Conservation (phyloP, 306 rosid genomes). For the Lathyrus oleraceus region DNA sequence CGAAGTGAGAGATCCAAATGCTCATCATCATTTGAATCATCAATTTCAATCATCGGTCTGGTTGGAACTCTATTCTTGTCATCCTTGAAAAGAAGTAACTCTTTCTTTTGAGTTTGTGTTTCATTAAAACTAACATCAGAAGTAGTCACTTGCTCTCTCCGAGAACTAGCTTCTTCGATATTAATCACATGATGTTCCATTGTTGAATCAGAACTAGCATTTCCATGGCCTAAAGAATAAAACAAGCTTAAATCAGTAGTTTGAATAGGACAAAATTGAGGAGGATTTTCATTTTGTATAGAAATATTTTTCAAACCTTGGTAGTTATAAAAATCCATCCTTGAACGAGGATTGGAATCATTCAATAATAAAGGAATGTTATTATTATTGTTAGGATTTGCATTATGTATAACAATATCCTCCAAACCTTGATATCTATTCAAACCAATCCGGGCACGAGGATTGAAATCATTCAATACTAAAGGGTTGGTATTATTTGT, state of each 20-base stretch:
- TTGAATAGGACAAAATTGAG: conserved; percentile 9
- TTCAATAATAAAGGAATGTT: not conserved
- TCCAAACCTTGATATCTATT: too few relatives aligned
- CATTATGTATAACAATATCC: too few relatives aligned
- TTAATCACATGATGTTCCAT: conserved; percentile 17
- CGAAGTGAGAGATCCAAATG: conserved; percentile 41
- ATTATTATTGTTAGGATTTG: not conserved
- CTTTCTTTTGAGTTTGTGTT: not conserved
- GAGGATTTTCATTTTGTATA: not conserved
- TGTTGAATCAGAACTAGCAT: not conserved
- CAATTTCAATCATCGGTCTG: not conserved
- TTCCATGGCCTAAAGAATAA: not conserved
- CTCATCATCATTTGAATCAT: not conserved
- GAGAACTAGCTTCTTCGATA: not conserved
- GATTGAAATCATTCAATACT: too few relatives aligned
- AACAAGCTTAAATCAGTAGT: not conserved
- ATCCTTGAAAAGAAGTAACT: conserved; percentile 40
- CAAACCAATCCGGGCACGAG: too few relatives aligned
- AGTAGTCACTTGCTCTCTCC: conserved; percentile 17
- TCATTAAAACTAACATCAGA: too few relatives aligned
- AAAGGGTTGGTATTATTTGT: too few relatives aligned
- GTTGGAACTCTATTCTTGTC: not conserved
- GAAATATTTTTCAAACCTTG: not conserved
- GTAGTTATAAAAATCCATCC: conserved; percentile 3
- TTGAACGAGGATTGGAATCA: not conserved